Percentiles rank a stretch among this genome's conserved stretches.
These are phyloP conservation scores for Colletotrichum sp. DNA, from an alignment of 2,329 filamentous ascomycete species.

Conservation along the genomic window DNA sequence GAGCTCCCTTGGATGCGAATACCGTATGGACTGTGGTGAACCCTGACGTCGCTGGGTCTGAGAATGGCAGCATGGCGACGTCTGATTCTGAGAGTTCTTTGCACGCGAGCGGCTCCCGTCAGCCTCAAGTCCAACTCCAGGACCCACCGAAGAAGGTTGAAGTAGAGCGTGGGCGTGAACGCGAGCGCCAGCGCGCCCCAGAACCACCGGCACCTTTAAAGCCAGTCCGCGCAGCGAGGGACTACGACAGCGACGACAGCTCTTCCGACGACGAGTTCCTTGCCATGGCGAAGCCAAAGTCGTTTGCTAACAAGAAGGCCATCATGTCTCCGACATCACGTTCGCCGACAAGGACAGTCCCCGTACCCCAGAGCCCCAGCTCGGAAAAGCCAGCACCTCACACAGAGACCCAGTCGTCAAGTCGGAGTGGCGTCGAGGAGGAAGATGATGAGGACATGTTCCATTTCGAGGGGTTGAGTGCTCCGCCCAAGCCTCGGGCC, in stretches of 20 bases:
- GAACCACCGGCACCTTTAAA: background rate
- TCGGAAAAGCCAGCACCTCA: background rate
- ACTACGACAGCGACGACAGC: constrained; percentile 28
- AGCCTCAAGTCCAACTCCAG: background rate
- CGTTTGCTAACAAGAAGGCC: constrained; percentile 31
- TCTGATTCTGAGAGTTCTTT: constrained; percentile 12
- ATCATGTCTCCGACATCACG: constrained; percentile 16
- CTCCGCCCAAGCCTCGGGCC: constrained; percentile 30
- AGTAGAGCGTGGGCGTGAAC: background rate
- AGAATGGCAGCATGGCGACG: constrained; percentile 9
- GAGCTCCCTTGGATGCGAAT: constrained; percentile 55
- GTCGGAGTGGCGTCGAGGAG: background rate
- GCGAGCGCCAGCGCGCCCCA: background rate
- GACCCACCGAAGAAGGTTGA: background rate
- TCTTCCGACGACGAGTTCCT: constrained; percentile 47
- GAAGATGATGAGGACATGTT: constrained; percentile 46
- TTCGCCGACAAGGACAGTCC: constrained; percentile 4
- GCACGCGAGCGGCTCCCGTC: background rate
- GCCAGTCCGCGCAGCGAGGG: background rate
- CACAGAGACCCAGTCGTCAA: background rate
- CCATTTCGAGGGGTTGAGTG: constrained; percentile 46
- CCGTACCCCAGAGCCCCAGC: constrained; percentile 1
- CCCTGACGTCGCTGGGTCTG: constrained; percentile 17
- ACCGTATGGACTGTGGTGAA: constrained; percentile 58
- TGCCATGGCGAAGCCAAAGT: constrained; percentile 41